A percentile compares a stretch with the other conserved stretches of the same genome.
These are phyloP conservation scores for Phytopythium boreale DNA, from an alignment of 352 stramenopile genomes.

Conservation along the genomic window DNA sequence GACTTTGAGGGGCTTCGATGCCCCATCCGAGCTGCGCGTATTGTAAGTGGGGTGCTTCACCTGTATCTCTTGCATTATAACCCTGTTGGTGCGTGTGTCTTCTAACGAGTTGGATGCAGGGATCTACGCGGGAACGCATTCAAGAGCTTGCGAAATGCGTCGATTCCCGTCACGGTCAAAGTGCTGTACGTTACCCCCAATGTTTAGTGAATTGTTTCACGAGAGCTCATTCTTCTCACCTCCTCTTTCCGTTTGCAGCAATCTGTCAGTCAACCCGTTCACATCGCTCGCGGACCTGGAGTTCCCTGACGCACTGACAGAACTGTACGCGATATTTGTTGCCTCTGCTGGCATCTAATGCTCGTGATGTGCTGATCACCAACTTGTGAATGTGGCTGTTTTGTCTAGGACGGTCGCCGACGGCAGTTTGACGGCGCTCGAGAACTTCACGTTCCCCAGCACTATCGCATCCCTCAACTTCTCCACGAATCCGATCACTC, in stretches of 20 bases:
- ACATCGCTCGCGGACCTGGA: conserved; percentile 15
- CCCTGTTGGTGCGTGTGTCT: not conserved
- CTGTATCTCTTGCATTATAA: not conserved
- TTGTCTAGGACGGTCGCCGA: conserved; percentile 17
- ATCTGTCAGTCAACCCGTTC: conserved; percentile 37
- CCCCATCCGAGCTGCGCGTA: not conserved
- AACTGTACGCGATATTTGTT: conserved; percentile 20
- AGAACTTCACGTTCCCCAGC: conserved; percentile 34
- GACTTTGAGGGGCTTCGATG: not conserved
- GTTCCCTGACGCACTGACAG: conserved; percentile 21
- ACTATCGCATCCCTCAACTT: conserved; percentile 28
- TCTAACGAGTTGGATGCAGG: not conserved
- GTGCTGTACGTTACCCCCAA: conserved; percentile 22
- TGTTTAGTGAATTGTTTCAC: not conserved
- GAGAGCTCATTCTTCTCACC: not conserved
- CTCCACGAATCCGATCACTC: conserved; percentile 31
- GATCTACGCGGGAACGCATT: conserved; percentile 1
- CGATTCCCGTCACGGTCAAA: conserved; percentile 22
- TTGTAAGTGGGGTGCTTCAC: not conserved
- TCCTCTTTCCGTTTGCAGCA: conserved; percentile 13
- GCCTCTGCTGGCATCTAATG: not conserved
- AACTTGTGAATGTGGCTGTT: not conserved
- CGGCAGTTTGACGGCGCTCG: conserved; percentile 19
- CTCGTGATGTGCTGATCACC: not conserved
- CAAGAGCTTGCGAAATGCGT: conserved; percentile 12